These are phyloP conservation scores for Fusarium algeriense DNA, from an alignment of 2,329 filamentous ascomycete species.

Conservation along the genomic window DNA sequence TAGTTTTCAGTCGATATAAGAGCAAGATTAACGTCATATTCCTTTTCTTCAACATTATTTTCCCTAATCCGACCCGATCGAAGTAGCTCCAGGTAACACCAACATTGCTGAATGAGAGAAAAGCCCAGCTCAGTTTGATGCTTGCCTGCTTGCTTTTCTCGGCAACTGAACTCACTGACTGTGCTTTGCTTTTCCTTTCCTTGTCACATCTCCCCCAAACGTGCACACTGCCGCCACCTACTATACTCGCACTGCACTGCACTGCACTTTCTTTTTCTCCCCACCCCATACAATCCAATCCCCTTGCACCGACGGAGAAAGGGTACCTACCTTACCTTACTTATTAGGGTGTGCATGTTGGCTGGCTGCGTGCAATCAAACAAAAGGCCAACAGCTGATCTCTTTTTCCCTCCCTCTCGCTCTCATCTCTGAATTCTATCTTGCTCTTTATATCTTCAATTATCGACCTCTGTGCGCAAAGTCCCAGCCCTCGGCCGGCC, in stretches of 20 bases:
- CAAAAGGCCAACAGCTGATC: conserved; percentile 31
- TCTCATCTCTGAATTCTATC: background rate
- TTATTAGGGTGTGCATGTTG: conserved; percentile 30
- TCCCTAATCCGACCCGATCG: background rate
- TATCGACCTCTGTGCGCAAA: conserved; percentile 5
- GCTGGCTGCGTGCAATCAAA: conserved; percentile 28
- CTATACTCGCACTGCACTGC: background rate
- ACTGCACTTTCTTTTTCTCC: conserved; percentile 21
- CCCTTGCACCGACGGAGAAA: conserved; percentile 32
- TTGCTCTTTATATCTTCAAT: background rate
- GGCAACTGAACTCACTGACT: conserved; percentile 5
- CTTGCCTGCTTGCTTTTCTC: conserved; percentile 5
- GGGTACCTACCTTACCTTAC: background rate
- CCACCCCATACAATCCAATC: conserved; percentile 16
- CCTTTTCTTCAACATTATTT: background rate
- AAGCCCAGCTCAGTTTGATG: background rate
- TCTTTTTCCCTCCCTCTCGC: conserved; percentile 3
- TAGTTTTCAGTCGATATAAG: conserved; percentile 4
- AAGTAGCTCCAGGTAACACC: background rate
- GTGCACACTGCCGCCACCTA: conserved; percentile 11
- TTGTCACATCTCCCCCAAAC: conserved; percentile 36
- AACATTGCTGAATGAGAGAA: background rate
- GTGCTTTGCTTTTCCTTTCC: background rate
- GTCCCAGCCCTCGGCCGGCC: background rate
- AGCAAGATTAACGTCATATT: conserved; percentile 11